Evolutionary conservation across 2,329 filamentous ascomycete species (phyloP), one percentile per base, ranked within the genome.

Genomic region (Beauveria medogensis): DNA sequence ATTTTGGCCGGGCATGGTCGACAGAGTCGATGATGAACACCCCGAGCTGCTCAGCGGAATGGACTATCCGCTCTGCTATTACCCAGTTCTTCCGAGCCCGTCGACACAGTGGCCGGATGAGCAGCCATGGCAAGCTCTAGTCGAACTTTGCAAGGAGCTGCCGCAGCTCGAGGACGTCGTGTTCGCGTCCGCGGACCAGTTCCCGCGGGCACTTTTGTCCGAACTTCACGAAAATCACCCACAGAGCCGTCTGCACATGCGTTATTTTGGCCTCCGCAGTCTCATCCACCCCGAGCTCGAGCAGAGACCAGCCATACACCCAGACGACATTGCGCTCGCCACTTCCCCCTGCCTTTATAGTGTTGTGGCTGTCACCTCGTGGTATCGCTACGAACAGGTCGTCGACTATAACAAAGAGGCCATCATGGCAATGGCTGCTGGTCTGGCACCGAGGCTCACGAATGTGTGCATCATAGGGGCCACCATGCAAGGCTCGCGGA

Each of bases 321-420:
- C 57, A 30, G 47, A 53, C 14, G 57, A 59, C 24, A n/a, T 59
- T 14, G 47, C 47, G 7, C 57, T 59, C 24, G 57, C 57, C 34
- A 52, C 47, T 18, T 59, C 57, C 10, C 57, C 57, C 10, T 59
- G 57, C n/a, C 57, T 59, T n/a, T 59, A 53, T 37, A 59, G 57
- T 22, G 26, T 59, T n/a, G 57, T 59, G 12, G 30, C 41, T 6
- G 9, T 37, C 22, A 59, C 57, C 26, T 20, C 30, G n/a, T 22
- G 1, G 16, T 43, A 53, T 48, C 47, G 47, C 24, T 5, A 30
- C 8, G 34, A 34, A 26, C n/a, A 22, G 34, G 57, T 24, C 26
- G 22, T 51, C 24, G 26, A 51, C 24, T 59, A 59, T 26, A 59
- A 54, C 22, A 16, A 44, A 16, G 57, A 53, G 28, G 57, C 47